phyloP scores from a whole-genome alignment of 495 filamentous ascomycete species.

The Neurospora terricola region DNA sequence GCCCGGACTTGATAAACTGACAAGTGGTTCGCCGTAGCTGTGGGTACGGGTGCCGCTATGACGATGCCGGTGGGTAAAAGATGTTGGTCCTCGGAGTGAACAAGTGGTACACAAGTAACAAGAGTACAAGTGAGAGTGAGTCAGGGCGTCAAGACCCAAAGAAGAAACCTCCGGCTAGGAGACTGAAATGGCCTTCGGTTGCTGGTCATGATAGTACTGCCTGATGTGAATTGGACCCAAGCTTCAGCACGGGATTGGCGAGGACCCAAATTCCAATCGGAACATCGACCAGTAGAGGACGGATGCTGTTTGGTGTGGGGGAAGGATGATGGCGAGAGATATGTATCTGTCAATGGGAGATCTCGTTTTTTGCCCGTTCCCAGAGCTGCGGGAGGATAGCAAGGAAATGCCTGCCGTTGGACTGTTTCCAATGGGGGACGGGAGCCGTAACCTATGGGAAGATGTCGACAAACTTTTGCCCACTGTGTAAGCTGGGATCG shows the following conservation, averaged over 20 bases:
- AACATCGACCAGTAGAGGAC: not conserved
- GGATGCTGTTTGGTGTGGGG: not conserved
- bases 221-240: not conserved
- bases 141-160: constrained; percentile 40
- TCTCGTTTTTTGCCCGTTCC: not conserved
- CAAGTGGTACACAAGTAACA: not conserved
- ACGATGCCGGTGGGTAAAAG: constrained; percentile 12
- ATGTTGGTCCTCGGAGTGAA: not conserved
- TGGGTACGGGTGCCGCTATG: constrained; percentile 20
- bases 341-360: not conserved
- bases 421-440: not conserved
- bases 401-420: not conserved
- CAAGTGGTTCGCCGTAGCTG: constrained; percentile 18
- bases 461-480: not conserved
- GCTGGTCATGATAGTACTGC: constrained; percentile 47
- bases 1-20: not conserved
- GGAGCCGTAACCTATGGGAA: not conserved
- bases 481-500: not conserved
- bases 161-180: constrained; percentile 46
- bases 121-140: constrained; percentile 1
- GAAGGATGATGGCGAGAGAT: constrained; percentile 1
- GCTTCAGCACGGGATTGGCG: not conserved
- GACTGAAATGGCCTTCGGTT: constrained; percentile 40
- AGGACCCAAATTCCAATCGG: not conserved
- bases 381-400: not conserved